Evolutionary conservation across 305 asterid species (phyloP).

Genomic region (Ajuga reptans): DNA sequence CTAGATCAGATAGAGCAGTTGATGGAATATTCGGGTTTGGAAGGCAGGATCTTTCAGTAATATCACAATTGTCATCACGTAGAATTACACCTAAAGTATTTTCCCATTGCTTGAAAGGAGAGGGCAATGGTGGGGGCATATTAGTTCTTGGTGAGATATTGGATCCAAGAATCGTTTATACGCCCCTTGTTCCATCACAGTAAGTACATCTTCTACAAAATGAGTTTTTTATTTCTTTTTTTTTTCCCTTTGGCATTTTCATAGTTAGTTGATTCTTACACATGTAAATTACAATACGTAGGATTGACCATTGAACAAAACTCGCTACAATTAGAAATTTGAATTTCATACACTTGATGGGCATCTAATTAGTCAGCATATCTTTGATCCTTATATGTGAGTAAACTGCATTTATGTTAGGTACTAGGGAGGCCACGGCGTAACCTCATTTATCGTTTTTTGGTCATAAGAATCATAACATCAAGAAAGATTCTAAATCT

Average conservation of each 20-base stretch:
- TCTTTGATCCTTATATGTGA: background rate
- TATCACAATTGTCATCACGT: conserved; percentile 70
- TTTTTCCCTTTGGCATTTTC: background rate
- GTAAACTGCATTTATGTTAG: background rate
- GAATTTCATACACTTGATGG: background rate
- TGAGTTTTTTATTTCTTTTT: background rate
- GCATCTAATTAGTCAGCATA: background rate
- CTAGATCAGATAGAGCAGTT: conserved; percentile 77
- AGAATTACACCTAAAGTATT: conserved; percentile 75
- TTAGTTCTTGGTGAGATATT: conserved; percentile 91
- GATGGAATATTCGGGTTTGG: conserved; percentile 94
- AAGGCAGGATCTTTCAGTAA: conserved; percentile 62
- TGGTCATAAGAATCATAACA: background rate
- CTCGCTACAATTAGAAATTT: background rate
- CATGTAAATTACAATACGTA: background rate
- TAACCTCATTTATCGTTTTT: background rate
- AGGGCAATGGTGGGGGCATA: conserved; percentile 76
- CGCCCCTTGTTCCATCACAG: conserved; percentile 92
- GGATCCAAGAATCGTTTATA: conserved; percentile 81
- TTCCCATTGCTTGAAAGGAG: conserved; percentile 90
- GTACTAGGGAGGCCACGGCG: background rate
- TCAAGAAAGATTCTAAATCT: background rate
- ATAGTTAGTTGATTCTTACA: background rate
- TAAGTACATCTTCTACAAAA: conserved; percentile 45
- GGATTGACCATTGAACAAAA: background rate